Conservation (phyloP, 306 rosid genomes). For the Pachyrhizus erosus region DNA sequence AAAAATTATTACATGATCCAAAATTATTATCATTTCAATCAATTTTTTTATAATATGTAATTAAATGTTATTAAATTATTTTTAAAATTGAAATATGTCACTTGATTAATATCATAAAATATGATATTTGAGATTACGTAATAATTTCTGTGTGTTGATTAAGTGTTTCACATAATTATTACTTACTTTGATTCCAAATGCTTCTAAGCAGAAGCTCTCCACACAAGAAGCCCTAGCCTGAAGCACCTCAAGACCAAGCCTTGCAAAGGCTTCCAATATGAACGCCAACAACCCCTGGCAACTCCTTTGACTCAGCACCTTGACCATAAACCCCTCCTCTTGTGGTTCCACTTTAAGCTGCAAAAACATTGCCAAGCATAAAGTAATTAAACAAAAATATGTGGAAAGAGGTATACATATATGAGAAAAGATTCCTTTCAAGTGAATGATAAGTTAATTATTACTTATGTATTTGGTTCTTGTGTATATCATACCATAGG, state of each 20-base stretch:
- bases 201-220: slow-evolving; percentile 54
- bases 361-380: not conserved
- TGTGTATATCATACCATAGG: slow-evolving; percentile 43
- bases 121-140: no score
- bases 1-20: no score
- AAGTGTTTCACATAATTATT: slow-evolving; percentile 3
- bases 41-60: no score
- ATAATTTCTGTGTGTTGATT: not conserved
- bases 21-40: no score
- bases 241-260: slow-evolving; percentile 60
- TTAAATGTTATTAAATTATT: no score
- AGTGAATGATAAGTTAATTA: not conserved
- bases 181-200: slow-evolving; percentile 49
- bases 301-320: slow-evolving; percentile 45
- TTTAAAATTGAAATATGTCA: no score
- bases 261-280: slow-evolving; percentile 67
- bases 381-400: not conserved
- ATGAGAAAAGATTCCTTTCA: slow-evolving; percentile 12
- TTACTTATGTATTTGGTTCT: not conserved
- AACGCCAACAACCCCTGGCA: slow-evolving; percentile 60
- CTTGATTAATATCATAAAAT: no score
- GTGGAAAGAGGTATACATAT: not conserved
- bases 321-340: slow-evolving; percentile 54
- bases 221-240: slow-evolving; percentile 65
- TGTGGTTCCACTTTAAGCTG: slow-evolving; percentile 54